Evolutionary conservation across 805 yeast species (phyloP).

Genomic region (Suhomyces emberorum): DNA sequence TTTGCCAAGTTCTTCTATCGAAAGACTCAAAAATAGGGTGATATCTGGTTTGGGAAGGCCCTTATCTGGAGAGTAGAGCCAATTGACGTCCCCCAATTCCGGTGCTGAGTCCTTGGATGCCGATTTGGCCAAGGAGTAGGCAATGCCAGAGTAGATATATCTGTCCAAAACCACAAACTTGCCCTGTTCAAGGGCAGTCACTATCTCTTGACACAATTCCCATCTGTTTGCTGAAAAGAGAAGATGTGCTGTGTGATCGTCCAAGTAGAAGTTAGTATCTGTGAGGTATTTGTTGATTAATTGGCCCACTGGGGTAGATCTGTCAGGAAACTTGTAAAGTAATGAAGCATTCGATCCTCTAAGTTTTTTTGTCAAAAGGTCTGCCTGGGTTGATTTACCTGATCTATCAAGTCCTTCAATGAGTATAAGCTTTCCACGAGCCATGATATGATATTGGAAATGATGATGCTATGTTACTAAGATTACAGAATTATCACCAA

Average conservation of each 20-base stretch:
- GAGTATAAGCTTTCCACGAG: constrained; percentile 70
- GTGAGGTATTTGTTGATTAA: constrained; percentile 72
- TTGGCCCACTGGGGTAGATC: constrained; percentile 78
- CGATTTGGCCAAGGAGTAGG: constrained; percentile 80
- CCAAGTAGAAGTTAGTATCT: constrained; percentile 45
- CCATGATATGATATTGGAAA: constrained; percentile 12
- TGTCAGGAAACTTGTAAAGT: constrained; percentile 80
- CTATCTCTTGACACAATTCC: constrained; percentile 63
- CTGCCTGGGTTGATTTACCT: constrained; percentile 85
- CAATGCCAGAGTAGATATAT: constrained; percentile 89
- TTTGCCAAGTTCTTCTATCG: constrained; percentile 37
- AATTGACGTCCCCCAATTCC: constrained; percentile 46
- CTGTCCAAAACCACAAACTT: constrained; percentile 70
- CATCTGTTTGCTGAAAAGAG: constrained; percentile 92
- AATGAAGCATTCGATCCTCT: constrained; percentile 17
- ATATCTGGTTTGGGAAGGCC: constrained; percentile 88
- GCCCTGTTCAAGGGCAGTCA: constrained; percentile 48
- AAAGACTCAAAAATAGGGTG: constrained; percentile 69
- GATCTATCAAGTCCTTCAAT: constrained; percentile 94
- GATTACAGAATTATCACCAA: no score
- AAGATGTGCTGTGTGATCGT: constrained; percentile 82
- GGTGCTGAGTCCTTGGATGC: constrained; percentile 1
- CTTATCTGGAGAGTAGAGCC: constrained; percentile 80
- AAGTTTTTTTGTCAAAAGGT: constrained; percentile 27
- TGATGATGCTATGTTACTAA: no score